Base-by-base conservation (phyloP, 2,329 filamentous ascomycete species). In the Fusarium agapanthi region DNA sequence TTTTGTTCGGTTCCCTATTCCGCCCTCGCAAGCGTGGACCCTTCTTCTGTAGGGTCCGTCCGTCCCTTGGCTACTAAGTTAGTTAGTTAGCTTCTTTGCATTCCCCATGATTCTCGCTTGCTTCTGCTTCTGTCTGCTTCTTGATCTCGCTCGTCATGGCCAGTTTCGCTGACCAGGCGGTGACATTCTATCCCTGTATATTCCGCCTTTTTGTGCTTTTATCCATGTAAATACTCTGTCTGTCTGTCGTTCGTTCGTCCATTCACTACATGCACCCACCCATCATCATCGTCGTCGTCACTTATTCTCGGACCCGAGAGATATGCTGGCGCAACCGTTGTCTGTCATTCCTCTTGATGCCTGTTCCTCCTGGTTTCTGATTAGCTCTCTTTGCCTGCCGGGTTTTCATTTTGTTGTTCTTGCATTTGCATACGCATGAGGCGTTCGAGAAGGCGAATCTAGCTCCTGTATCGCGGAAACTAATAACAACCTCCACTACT, bases 71-170 rank as follows among this genome's bases (percentile, higher is more conserved):
- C 60, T 61, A 30, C 44, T 47, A 47, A 47, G 32, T 26, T 45
- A 45, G 40, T n/a, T n/a, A 47, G 44, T 55, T 63, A 45, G 62
- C 55, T 61, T 30, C 56, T 40, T 59, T 48, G 32, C 43, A 68
- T 69, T 62, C 58, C 58, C 67, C 70, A 73, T 73, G 61, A 57
- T 57, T 72, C 71, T 72, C 71, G 71, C 71, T 74, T 47, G 26
- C 44, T 30, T 45, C 43, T 44, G 41, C 44, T 47, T 47, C 26
- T 47, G 32, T 34, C 32, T 34, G 32, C 14, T 34, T 15, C 32
- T 54, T 22, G 24, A 54, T 28, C 34, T 54, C 50, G 50, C 61
- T 58, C 69, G 35, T 64, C 64, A 65, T 69, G 66, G 47, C 37
- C 57, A 50, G 30, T 43, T 47, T 71, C 35, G 58, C 58, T 54